These are phyloP conservation scores for Aspergillus panamensis DNA, from an alignment of 495 filamentous ascomycete genomes.

Conservation along the genomic window DNA sequence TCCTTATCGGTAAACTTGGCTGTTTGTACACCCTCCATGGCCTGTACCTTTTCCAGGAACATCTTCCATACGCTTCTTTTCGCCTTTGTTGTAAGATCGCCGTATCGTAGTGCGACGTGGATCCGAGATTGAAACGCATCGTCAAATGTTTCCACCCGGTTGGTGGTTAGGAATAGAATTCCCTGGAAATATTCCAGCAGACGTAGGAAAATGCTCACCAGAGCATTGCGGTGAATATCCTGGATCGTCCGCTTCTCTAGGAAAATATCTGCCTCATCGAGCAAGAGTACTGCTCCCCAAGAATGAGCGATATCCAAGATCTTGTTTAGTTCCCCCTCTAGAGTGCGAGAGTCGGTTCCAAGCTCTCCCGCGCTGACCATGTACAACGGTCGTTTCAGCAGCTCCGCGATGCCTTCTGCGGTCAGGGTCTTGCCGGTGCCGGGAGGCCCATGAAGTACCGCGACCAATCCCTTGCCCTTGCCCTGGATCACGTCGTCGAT, in stretches of 20 bases:
- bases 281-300: conserved; percentile 77
- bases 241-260: conserved; percentile 66
- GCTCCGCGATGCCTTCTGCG: conserved; percentile 81
- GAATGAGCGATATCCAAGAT: conserved; percentile 84
- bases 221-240: conserved; percentile 71
- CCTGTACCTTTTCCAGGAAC: conserved; percentile 69
- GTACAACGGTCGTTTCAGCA: conserved; percentile 78
- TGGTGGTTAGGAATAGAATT: conserved; percentile 77
- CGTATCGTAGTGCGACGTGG: conserved; percentile 74
- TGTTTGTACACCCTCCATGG: conserved; percentile 57
- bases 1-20: conserved; percentile 66
- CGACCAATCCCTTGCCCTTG: conserved; percentile 72
- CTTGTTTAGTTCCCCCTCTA: conserved; percentile 77
- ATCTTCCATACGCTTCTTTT: conserved; percentile 84
- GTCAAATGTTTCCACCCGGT: conserved; percentile 71
- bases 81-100: conserved; percentile 68
- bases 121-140: conserved; percentile 67
- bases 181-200: conserved; percentile 75
- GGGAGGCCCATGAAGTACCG: conserved; percentile 76
- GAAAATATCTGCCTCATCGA: conserved; percentile 80
- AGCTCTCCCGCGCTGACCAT: conserved; percentile 81
- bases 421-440: conserved; percentile 89
- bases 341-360: conserved; percentile 70
- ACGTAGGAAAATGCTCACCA: conserved; percentile 73
- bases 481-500: conserved; percentile 82